phyloP scores from a whole-genome alignment of 2,329 filamentous ascomycete species.

The Drechslerella dactyloides region DNA sequence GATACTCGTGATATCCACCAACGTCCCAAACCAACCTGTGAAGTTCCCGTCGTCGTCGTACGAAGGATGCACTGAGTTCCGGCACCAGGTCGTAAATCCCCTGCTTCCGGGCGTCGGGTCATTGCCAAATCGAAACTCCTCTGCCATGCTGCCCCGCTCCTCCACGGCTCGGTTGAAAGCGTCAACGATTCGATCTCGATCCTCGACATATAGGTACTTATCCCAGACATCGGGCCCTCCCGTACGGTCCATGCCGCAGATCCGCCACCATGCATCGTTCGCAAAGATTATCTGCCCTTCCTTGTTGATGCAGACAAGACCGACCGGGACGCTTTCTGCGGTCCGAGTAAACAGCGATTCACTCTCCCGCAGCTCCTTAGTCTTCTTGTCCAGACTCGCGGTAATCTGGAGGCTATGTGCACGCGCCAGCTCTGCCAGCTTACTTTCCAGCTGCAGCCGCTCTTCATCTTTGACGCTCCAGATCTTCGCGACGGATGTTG shows the following conservation, averaged over 20 bases:
- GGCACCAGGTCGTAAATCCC: slow-evolving; percentile 41
- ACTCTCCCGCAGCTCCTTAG: slow-evolving; percentile 69
- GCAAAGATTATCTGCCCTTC: slow-evolving; percentile 75
- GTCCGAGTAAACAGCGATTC: slow-evolving; percentile 79
- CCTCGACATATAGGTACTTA: slow-evolving; percentile 41
- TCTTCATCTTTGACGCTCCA: slow-evolving; percentile 47
- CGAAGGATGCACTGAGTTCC: slow-evolving; percentile 43
- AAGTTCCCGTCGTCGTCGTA: slow-evolving; percentile 47
- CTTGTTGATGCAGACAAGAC: slow-evolving; percentile 78
- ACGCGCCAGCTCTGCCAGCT: slow-evolving; percentile 31
- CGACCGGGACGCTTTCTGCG: slow-evolving; percentile 80
- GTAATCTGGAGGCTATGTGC: slow-evolving; percentile 44
- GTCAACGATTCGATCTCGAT: slow-evolving; percentile 36
- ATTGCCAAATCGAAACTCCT: slow-evolving; percentile 69
- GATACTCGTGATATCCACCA: slow-evolving; percentile 51
- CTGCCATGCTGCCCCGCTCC: slow-evolving; percentile 60
- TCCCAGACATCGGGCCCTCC: slow-evolving; percentile 39
- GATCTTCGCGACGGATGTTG: slow-evolving; percentile 39
- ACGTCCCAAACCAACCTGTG: slow-evolving; percentile 48
- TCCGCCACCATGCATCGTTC: slow-evolving; percentile 68
- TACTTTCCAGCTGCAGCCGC: slow-evolving; percentile 30
- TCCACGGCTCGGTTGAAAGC: slow-evolving; percentile 32
- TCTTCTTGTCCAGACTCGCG: slow-evolving; percentile 55
- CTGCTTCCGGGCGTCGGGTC: slow-evolving; percentile 34
- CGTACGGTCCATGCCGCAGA: slow-evolving; percentile 45